Evolutionary conservation across 1,139 yeast genomes (phyloP), one percentile per base, ranked within the genome.

Genomic region (Zygosaccharomyces sapae): DNA sequence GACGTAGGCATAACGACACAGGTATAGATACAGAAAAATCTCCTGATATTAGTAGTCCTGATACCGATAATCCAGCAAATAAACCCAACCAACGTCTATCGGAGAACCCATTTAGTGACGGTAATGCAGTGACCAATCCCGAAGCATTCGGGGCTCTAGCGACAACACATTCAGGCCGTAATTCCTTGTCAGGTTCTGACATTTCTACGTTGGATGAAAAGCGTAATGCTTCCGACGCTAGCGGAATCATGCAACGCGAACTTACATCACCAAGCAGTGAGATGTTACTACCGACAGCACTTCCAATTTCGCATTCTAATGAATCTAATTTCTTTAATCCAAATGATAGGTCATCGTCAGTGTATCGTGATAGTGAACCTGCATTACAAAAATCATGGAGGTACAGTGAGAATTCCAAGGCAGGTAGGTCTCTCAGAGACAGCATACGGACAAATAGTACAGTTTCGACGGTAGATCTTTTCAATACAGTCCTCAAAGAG

Each of bases 381-480:
- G 69, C 69, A 3, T 51, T 65, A 12, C 67, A 81, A 4, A 68
- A 73, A 64, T 87, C 96, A 5, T 88, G 97, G 97, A 74, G 96
- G 63, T 75, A 73, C 51, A 77, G 77, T 33, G 68, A 70, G 44
- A 71, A 67, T 48, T 62, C 62, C n/a, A 57, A 57, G 10, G 71
- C 64, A 38, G 62, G 61, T 33, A 54, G 68, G 42, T 48, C 38
- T 12, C 54, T 58, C 40, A 75, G 85, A 56, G 80, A 78, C 43
- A 85, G 94, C 16, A 73, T 80, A 50, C 79, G 77, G 30, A 86
- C 96, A 0, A 62, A 86, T 54, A 90, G 92, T 31, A 88, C 96
- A 0, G 92, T 89, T 24, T 83, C 92, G 42, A 86, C 96, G 0
- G 89, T 83, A 48, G 94, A 88, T 65, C 73, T 89, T 41, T 76